phyloP scores from a whole-genome alignment of 257 asterid genomes.

The Plantago elongata region DNA sequence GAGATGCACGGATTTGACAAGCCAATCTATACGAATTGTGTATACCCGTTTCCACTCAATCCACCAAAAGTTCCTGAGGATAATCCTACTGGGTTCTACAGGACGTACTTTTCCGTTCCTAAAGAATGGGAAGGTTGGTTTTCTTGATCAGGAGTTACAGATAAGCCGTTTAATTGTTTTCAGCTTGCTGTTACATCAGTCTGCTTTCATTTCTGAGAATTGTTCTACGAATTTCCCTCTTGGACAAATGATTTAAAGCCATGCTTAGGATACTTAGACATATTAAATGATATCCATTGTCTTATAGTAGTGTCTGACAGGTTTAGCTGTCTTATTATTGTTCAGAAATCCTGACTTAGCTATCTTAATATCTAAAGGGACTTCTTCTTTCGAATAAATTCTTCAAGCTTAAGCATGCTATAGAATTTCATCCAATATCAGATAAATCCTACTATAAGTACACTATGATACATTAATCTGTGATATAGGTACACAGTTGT shows the following conservation, averaged over 20 bases:
- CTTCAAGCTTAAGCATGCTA: not conserved
- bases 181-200: slow-evolving; percentile 1
- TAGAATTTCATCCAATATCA: not conserved
- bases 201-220: slow-evolving; percentile 7
- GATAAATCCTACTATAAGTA: not conserved
- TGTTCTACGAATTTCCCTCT: not conserved
- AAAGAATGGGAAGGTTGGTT: slow-evolving; percentile 91
- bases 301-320: not conserved
- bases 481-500: not conserved
- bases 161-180: slow-evolving; percentile 16
- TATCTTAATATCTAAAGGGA: not conserved
- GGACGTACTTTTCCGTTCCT: slow-evolving; percentile 73
- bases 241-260: not conserved
- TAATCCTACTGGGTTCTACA: slow-evolving; percentile 97
- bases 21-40: slow-evolving; percentile 82
- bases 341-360: not conserved
- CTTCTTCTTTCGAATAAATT: not conserved
- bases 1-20: slow-evolving; percentile 95
- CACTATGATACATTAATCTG: not conserved
- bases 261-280: not conserved
- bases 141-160: slow-evolving; percentile 11
- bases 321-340: no score
- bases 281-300: not conserved
- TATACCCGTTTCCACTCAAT: slow-evolving; percentile 78
- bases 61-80: slow-evolving; percentile 95